Evolutionary conservation across 805 yeast genomes (phyloP), one percentile per base, ranked within the genome.

Genomic region (Starmerella riodocensis): DNA sequence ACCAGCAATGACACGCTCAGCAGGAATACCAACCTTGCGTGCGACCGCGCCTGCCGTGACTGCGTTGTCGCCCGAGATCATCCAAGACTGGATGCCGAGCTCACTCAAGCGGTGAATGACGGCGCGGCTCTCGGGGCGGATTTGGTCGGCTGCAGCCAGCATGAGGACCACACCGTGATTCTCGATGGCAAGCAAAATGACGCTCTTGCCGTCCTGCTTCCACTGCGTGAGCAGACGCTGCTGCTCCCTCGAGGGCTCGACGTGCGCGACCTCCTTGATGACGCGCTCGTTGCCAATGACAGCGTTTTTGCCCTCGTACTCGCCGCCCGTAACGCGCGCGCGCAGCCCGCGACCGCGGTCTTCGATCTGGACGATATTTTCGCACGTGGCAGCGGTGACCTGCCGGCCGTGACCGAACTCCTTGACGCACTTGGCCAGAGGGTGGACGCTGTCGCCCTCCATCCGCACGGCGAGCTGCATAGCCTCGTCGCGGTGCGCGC

Each of bases 11-110:
- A 80, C 75, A 37, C 70, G 64, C 1, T 56, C 59, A 8, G 44
- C 50, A 8, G 62, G 57, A 14, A 80, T 76, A 0, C 81, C 80
- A 16, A 80, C 61, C 47, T 74, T 76, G 9, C 56, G 52, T 0
- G 78, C 88, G 25, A 80, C 73, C 0, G 82, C 74, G 20, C 64
- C 62, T 1, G 91, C 88, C 0, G 91, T 80, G 18, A 65, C 52
- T 36, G 53, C 65, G 50, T 77, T 78, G 54, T 80, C 91, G 17
- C 91, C 91, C 3, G 84, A 73, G 29, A 80, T 73, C 81, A 79
- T 76, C 75, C 79, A 79, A 36, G 78, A 69, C 18, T 69, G 67
- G 16, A 78, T 69, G 5, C 69, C 66, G 6, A 55, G 55, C 19
- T 27, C 18, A 29, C 62, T 57, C 11, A 73, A 53, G 6, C 59